A percentile compares a stretch with the other conserved stretches of the same genome.
phyloP scores from a whole-genome alignment of 2,329 filamentous ascomycete genomes.

The Diaporthe aspalathi region DNA sequence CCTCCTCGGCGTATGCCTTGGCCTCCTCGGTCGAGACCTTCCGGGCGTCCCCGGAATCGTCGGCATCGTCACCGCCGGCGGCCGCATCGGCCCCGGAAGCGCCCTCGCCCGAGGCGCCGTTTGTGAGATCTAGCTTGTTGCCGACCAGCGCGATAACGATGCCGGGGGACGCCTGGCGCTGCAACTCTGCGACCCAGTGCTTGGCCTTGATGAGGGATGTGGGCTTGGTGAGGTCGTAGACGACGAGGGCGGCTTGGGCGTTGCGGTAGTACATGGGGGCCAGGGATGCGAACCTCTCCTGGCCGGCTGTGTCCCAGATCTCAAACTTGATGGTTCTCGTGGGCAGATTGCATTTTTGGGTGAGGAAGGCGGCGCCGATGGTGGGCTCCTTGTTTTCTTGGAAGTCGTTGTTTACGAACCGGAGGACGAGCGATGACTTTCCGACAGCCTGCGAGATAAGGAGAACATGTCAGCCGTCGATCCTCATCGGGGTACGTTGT shows the following conservation, averaged over 20 bases:
- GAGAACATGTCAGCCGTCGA: conserved; percentile 5
- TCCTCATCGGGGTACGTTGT: not conserved
- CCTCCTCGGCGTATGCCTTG: conserved; percentile 93
- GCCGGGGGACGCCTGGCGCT: conserved; percentile 93
- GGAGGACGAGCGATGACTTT: conserved; percentile 94
- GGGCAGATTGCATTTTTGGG: conserved; percentile 97
- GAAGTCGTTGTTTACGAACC: conserved; percentile 99
- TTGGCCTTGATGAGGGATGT: conserved; percentile 96
- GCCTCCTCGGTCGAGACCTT: conserved; percentile 94
- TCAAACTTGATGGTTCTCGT: conserved; percentile 92
- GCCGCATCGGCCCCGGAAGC: conserved; percentile 57
- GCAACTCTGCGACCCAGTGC: conserved; percentile 98
- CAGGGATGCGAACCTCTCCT: conserved; percentile 95
- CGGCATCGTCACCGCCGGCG: conserved; percentile 63
- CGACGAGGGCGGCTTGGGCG: conserved; percentile 94
- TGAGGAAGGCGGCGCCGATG: conserved; percentile 97
- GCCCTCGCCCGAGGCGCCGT: conserved; percentile 61
- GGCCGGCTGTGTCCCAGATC: conserved; percentile 98
- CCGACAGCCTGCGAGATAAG: conserved; percentile 34
- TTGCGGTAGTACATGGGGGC: conserved; percentile 99
- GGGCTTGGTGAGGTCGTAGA: conserved; percentile 98
- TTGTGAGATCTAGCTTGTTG: conserved; percentile 94
- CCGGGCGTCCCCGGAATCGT: conserved; percentile 78
- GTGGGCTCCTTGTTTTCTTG: conserved; percentile 99
- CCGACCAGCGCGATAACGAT: conserved; percentile 98